Evolutionary conservation across 2,329 filamentous ascomycete genomes (phyloP).

Genomic region (Fusarium sp.): DNA sequence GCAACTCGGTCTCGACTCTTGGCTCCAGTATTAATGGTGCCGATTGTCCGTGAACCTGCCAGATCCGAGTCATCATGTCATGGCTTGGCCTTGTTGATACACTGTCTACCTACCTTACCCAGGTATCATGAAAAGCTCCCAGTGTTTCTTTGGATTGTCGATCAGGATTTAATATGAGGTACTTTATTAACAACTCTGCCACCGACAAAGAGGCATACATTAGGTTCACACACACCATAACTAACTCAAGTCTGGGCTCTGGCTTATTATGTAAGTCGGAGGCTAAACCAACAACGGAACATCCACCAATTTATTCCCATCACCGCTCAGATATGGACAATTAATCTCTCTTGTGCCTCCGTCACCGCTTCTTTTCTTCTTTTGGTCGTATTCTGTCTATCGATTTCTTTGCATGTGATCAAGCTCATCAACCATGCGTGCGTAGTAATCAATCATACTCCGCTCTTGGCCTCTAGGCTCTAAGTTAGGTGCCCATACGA

Average conservation of each 20-base stretch:
- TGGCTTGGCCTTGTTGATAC: background rate
- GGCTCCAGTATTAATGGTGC: slow-evolving; percentile 7
- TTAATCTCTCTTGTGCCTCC: background rate
- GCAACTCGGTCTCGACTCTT: slow-evolving; percentile 21
- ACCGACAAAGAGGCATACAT: background rate
- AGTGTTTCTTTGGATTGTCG: background rate
- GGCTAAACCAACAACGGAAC: slow-evolving; percentile 9
- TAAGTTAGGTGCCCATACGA: background rate
- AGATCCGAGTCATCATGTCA: slow-evolving; percentile 18
- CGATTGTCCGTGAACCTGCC: slow-evolving; percentile 34
- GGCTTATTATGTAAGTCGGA: background rate
- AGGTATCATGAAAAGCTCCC: background rate
- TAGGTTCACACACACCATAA: background rate
- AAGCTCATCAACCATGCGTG: background rate
- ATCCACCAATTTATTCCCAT: slow-evolving; percentile 2
- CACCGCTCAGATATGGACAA: slow-evolving; percentile 15
- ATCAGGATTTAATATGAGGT: background rate
- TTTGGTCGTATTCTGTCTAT: background rate
- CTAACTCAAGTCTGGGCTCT: background rate
- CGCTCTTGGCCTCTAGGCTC: background rate
- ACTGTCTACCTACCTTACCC: background rate
- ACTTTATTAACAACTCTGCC: background rate
- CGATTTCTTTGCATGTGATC: slow-evolving; percentile 22
- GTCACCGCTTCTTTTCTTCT: slow-evolving; percentile 31
- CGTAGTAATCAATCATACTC: background rate